Percentiles rank a stretch among this genome's conserved stretches.
Conservation (phyloP, 495 filamentous ascomycete genomes). For the Massariosphaeria phaeospora region DNA sequence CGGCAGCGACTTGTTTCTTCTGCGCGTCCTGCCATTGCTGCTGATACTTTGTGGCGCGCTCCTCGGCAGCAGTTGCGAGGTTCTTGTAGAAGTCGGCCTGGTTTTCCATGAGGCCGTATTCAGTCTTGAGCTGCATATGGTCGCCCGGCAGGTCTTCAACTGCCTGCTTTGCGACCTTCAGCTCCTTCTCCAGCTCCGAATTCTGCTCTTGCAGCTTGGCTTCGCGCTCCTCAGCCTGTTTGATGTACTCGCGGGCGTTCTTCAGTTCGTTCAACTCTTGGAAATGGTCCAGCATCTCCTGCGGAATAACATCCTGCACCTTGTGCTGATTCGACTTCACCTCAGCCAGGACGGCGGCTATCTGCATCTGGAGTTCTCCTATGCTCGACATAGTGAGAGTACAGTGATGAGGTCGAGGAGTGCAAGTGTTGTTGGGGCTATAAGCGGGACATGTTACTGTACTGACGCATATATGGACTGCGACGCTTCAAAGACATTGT, state of each 20-base stretch:
- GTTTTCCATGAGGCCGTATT: not conserved
- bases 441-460: no score
- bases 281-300: conserved; percentile 12
- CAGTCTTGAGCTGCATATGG: not conserved
- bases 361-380: not conserved
- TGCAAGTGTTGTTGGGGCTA: no score
- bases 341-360: not conserved
- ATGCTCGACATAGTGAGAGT: no score
- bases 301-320: not conserved
- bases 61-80: not conserved
- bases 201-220: not conserved
- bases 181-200: not conserved
- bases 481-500: no score
- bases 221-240: conserved; percentile 6
- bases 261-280: not conserved
- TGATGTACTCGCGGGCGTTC: conserved; percentile 1
- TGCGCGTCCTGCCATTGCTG: not conserved
- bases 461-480: no score
- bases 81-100: conserved; percentile 1
- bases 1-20: not conserved
- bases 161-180: conserved; percentile 1
- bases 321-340: not conserved
- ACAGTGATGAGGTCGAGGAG: no score
- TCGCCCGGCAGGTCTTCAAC: conserved; percentile 4
- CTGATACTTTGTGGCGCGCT: not conserved